phyloP scores from a whole-genome alignment of 129 eudicot genomes.

The Lactuca saligna region DNA sequence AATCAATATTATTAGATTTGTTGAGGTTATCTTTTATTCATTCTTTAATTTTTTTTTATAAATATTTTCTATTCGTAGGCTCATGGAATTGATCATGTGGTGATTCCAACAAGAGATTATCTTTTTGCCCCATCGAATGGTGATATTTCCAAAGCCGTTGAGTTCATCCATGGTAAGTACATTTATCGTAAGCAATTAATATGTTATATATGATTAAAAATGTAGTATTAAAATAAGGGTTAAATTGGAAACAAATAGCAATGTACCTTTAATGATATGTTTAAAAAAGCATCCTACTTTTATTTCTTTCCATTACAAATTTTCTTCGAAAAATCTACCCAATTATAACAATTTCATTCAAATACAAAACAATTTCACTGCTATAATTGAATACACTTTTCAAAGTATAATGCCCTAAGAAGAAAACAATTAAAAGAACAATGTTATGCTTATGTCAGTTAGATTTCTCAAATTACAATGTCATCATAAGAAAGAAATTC shows the following conservation, averaged over 20 bases:
- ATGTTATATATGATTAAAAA: not conserved
- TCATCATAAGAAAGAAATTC: too few species aligned
- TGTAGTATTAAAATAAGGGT: not conserved
- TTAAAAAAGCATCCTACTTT: too few species aligned
- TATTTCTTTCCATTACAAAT: not conserved
- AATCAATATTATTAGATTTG: not conserved
- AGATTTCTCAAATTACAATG: too few species aligned
- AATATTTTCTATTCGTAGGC: slow-evolving; percentile 38
- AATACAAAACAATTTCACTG: too few species aligned
- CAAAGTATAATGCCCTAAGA: too few species aligned
- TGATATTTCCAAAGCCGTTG: slow-evolving; percentile 59
- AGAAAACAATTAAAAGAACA: too few species aligned
- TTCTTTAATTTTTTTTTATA: not conserved
- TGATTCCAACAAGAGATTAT: slow-evolving; percentile 87
- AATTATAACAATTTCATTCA: too few species aligned
- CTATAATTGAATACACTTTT: not conserved
- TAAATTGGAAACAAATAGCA: not conserved
- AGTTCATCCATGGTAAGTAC: slow-evolving; percentile 60
- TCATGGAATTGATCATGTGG: slow-evolving; percentile 63
- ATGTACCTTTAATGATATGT: too few species aligned
- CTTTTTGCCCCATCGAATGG: slow-evolving; percentile 69
- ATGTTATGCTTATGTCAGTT: too few species aligned
- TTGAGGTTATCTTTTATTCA: not conserved
- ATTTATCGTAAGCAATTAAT: not conserved
- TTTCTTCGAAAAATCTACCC: too few species aligned